Evolutionary conservation across 345 rosid species (phyloP).

Genomic region (Eucalyptus grandis): DNA sequence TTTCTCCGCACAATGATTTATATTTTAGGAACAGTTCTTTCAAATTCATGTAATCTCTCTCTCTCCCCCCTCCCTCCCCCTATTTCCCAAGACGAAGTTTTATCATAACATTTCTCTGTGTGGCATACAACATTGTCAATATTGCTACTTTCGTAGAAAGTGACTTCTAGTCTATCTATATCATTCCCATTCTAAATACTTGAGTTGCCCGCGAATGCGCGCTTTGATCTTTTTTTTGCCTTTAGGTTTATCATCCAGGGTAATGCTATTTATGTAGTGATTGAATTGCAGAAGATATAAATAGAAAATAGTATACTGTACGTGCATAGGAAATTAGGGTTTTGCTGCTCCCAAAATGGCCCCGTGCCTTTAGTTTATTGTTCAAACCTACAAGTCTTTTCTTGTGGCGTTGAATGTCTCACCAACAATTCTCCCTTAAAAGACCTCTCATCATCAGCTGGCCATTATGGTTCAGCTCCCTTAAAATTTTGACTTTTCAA

Average conservation of each 20-base stretch:
- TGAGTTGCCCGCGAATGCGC: not conserved
- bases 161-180: not conserved
- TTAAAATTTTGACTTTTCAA: not conserved
- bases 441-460: not conserved
- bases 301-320: not conserved
- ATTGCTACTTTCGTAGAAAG: not conserved
- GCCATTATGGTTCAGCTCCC: not conserved
- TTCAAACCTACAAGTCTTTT: not conserved
- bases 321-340: not conserved
- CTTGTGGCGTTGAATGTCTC: not conserved
- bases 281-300: not conserved
- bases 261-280: not conserved
- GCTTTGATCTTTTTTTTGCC: not conserved
- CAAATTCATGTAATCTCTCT: not conserved
- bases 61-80: not conserved
- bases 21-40: not conserved
- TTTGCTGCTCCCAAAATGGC: not conserved
- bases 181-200: not conserved
- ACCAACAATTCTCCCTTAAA: not conserved
- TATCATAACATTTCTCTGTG: not conserved
- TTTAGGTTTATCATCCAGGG: not conserved
- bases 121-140: not conserved
- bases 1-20: not conserved
- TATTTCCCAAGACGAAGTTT: not conserved
- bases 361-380: not conserved